A percentile compares a stretch with the other conserved stretches of the same genome.
Conservation (phyloP, 805 yeast species). For the Metschnikowia arizonensis region DNA sequence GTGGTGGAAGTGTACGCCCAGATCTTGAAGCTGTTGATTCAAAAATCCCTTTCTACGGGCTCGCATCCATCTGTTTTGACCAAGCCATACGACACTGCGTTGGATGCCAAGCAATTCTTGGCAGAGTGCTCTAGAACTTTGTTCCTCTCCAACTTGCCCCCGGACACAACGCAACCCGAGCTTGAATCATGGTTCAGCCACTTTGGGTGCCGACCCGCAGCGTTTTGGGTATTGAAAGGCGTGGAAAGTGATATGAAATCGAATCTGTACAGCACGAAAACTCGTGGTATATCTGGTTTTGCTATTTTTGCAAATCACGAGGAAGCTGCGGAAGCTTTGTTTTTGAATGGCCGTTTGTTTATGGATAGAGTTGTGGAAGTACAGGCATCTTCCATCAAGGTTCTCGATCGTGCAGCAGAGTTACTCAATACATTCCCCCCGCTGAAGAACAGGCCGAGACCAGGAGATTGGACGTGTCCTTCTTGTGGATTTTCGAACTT, state of each 20-base stretch:
- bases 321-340: conserved; percentile 74
- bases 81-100: conserved; percentile 71
- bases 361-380: conserved; percentile 77
- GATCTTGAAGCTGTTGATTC: conserved; percentile 44
- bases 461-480: conserved; percentile 98
- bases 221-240: conserved; percentile 83
- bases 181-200: conserved; percentile 89
- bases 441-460: conserved; percentile 82
- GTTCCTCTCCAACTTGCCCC: conserved; percentile 74
- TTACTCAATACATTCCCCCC: conserved; percentile 81
- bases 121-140: conserved; percentile 74
- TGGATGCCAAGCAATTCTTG: conserved; percentile 65
- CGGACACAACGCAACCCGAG: conserved; percentile 86
- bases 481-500: conserved; percentile 93
- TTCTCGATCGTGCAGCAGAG: conserved; percentile 78
- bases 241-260: conserved; percentile 27
- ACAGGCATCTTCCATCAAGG: conserved; percentile 76
- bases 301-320: conserved; percentile 82
- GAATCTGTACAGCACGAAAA: conserved; percentile 26
- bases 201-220: conserved; percentile 79
- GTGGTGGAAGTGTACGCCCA: conserved; percentile 45
- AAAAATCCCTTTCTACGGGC: conserved; percentile 46
- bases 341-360: conserved; percentile 72
- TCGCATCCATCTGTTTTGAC: conserved; percentile 55
- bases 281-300: conserved; percentile 60